phyloP scores from a whole-genome alignment of 345 rosid species.

The Eucalyptus erythrocorys region DNA sequence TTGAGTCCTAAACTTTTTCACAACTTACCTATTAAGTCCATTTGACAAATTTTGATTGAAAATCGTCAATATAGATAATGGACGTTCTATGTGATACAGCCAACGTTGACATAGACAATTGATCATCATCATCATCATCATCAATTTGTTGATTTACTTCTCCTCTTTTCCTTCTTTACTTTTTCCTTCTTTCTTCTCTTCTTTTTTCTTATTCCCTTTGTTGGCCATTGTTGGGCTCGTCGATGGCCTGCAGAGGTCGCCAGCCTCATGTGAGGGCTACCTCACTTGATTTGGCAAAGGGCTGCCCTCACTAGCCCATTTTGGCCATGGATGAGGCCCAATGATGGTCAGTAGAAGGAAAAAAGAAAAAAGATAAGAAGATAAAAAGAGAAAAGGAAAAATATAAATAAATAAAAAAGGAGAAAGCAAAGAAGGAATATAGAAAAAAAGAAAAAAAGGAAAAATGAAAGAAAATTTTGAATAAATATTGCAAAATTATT shows the following conservation, averaged over 20 bases:
- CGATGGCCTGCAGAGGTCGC: accelerated
- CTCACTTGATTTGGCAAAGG: neutral
- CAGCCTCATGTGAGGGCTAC: accelerated
- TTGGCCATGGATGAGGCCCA: neutral
- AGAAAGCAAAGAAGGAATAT: neutral
- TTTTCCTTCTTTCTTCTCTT: neutral
- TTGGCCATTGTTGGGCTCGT: neutral
- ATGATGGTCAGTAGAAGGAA: accelerated
- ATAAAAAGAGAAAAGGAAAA: too few relatives aligned
- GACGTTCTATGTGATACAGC: accelerated
- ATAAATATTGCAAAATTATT: too few relatives aligned
- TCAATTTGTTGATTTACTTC: too few relatives aligned
- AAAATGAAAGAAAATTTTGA: too few relatives aligned
- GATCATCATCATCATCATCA: too few relatives aligned
- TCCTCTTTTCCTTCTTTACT: neutral
- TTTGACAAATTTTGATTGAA: neutral
- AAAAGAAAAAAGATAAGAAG: accelerated
- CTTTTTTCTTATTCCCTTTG: neutral
- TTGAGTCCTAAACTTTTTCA: neutral
- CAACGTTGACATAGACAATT: accelerated
- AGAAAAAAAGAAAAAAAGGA: too few relatives aligned
- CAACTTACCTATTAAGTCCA: neutral
- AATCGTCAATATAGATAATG: accelerated
- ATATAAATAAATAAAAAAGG: accelerated
- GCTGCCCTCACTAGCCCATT: neutral